Percentiles rank a stretch among this genome's conserved stretches.
These are phyloP conservation scores for Picea glauca DNA, from an alignment of 75 land plant species.

Conservation along the genomic window DNA sequence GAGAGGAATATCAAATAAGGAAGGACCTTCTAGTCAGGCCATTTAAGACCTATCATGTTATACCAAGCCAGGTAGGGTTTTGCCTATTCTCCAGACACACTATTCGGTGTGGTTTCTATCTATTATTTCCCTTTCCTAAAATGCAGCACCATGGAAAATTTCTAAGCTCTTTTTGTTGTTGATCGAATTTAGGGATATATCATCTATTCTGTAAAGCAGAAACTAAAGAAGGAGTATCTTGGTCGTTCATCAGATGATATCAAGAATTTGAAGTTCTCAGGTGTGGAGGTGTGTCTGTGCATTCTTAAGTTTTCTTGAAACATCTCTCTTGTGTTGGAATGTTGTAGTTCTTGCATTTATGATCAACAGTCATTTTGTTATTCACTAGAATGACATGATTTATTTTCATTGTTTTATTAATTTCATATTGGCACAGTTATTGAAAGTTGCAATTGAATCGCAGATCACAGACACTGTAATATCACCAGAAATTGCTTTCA, in stretches of 20 bases:
- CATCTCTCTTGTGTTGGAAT: slow-evolving; percentile 7
- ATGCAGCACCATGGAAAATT: not conserved
- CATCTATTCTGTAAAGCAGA: slow-evolving; percentile 84
- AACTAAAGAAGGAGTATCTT: slow-evolving; percentile 84
- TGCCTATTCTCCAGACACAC: no score
- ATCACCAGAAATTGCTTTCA: slow-evolving; percentile 94
- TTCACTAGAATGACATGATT: not conserved
- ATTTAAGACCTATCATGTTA: slow-evolving; percentile 87
- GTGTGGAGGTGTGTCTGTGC: slow-evolving; percentile 74
- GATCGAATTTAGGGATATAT: slow-evolving; percentile 73
- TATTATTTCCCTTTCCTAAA: not conserved
- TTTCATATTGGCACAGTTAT: not conserved
- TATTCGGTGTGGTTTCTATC: not conserved
- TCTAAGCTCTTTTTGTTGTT: slow-evolving; percentile 4
- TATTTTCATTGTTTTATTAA: not conserved
- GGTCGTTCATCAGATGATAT: slow-evolving; percentile 83
- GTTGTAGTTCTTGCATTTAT: not conserved
- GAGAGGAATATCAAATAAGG: slow-evolving; percentile 75
- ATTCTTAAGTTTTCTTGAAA: not conserved
- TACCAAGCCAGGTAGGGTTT: slow-evolving; percentile 79
- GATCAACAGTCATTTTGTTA: not conserved
- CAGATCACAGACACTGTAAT: slow-evolving; percentile 76
- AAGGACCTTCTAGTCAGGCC: slow-evolving; percentile 72
- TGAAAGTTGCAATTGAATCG: not conserved
- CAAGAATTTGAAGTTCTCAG: slow-evolving; percentile 72